A percentile compares a stretch with the other conserved stretches of the same genome.
These are phyloP conservation scores for Metrosideros polymorpha DNA, from an alignment of 441 rosid species.

Conservation along the genomic window DNA sequence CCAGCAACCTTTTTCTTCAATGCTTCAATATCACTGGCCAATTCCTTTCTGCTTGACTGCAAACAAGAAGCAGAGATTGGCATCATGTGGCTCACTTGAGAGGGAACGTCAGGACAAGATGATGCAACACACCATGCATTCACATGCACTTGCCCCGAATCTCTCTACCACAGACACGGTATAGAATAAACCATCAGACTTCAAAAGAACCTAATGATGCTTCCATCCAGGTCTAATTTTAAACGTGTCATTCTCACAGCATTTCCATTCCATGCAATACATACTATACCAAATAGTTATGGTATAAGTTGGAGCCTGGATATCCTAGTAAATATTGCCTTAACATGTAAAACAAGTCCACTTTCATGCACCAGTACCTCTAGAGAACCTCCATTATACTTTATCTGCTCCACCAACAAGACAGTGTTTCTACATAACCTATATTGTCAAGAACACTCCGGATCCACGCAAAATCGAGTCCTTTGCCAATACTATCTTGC, in stretches of 20 bases:
- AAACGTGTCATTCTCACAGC: neutral
- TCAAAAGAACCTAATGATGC: neutral
- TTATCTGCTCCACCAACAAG: neutral
- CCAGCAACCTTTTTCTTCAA: neutral
- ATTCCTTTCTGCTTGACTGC: constrained; percentile 1
- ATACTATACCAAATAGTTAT: neutral
- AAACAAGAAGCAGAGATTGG: neutral
- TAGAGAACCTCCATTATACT: neutral
- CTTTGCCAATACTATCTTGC: neutral
- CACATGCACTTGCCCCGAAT: neutral
- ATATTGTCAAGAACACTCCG: neutral
- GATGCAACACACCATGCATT: neutral
- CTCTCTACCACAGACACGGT: neutral
- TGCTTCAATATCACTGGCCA: neutral
- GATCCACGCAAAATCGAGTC: neutral
- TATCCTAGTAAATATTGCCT: neutral
- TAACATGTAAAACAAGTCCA: neutral
- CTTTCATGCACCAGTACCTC: neutral
- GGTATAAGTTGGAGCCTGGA: neutral
- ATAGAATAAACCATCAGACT: neutral
- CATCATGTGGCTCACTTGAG: neutral
- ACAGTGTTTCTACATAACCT: neutral
- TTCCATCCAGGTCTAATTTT: neutral
- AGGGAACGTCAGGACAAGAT: neutral
- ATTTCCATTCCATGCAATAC: neutral